These are phyloP conservation scores for Punica granatum DNA, from an alignment of 345 rosid genomes.

Conservation along the genomic window DNA sequence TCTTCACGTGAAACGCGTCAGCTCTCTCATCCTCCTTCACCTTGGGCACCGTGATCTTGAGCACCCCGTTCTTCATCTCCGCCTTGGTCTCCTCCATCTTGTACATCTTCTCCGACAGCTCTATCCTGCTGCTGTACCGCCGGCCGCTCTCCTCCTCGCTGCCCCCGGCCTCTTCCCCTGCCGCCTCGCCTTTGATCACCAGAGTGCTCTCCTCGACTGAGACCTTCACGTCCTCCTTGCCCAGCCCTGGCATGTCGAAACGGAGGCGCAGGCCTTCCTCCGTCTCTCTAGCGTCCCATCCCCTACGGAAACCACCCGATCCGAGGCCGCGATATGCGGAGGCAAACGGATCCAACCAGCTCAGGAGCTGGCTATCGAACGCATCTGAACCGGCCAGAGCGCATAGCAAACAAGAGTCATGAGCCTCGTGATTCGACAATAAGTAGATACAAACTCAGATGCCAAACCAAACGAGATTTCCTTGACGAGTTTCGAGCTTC, in stretches of 20 bases:
- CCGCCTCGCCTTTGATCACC: slow-evolving; percentile 38
- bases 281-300: too few relatives aligned
- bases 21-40: slow-evolving; percentile 42
- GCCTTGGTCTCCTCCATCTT: slow-evolving; percentile 51
- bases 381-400: too few relatives aligned
- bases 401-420: too few relatives aligned
- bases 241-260: slow-evolving; percentile 51
- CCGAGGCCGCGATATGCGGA: too few relatives aligned
- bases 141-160: slow-evolving; percentile 26
- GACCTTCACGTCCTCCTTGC: slow-evolving; percentile 45
- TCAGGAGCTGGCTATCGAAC: too few relatives aligned
- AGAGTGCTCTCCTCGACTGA: slow-evolving; percentile 4
- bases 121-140: slow-evolving; percentile 43
- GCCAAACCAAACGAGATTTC: too few relatives aligned
- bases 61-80: slow-evolving; percentile 81
- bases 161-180: slow-evolving; percentile 19
- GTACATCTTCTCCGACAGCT: slow-evolving; percentile 24
- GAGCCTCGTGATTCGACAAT: too few relatives aligned
- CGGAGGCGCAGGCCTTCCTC: slow-evolving; percentile 18
- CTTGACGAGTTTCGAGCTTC: too few relatives aligned
- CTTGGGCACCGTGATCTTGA: slow-evolving; percentile 65
- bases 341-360: too few relatives aligned
- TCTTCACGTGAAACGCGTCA: slow-evolving; percentile 35
- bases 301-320: too few relatives aligned
- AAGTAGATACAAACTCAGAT: too few relatives aligned